These are phyloP conservation scores for Batkoa obscura DNA, from an alignment of 371 early-diverging fungal genomes.

Conservation along the genomic window DNA sequence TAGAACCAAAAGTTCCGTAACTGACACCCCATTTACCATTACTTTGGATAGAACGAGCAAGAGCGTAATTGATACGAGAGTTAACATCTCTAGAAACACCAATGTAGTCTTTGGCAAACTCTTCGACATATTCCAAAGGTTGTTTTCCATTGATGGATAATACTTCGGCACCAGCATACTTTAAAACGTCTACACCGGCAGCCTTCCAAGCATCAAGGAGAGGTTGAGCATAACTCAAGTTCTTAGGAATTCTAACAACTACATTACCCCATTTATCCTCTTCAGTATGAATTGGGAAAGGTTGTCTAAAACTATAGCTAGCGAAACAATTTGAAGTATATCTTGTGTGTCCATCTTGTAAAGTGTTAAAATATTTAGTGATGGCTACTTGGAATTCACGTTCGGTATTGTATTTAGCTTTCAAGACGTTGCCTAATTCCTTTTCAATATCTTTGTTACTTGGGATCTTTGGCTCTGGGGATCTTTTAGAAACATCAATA, in stretches of 20 bases:
- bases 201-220: background rate
- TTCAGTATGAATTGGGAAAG: background rate
- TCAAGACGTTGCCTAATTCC: background rate
- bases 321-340: background rate
- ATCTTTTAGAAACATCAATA: background rate
- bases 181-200: background rate
- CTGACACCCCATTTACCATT: background rate
- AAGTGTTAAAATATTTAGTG: background rate
- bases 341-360: background rate
- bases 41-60: background rate
- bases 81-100: background rate
- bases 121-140: background rate
- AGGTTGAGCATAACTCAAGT: background rate
- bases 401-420: background rate
- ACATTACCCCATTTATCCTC: background rate
- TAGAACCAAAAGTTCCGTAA: background rate
- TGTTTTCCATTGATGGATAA: background rate
- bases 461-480: background rate
- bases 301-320: background rate
- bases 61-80: background rate
- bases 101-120: background rate
- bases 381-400: background rate
- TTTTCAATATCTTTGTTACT: background rate
- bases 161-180: background rate
- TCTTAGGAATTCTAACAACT: background rate